A percentile compares a stretch with the other conserved stretches of the same genome.
These are phyloP conservation scores for Diaporthe australafricana DNA, from an alignment of 2,329 filamentous ascomycete genomes.

Conservation along the genomic window DNA sequence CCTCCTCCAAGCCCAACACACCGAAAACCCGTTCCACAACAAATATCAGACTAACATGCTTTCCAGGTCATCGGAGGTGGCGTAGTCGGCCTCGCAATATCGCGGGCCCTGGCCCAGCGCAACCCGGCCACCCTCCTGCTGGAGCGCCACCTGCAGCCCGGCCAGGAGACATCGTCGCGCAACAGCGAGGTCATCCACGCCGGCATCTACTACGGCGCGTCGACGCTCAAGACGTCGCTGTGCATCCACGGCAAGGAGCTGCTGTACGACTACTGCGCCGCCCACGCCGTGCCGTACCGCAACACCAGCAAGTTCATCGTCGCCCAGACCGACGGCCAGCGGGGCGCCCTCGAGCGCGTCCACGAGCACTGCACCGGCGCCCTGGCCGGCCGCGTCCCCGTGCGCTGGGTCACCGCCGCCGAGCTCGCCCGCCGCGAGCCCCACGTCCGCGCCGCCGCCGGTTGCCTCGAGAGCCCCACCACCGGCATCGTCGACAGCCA, in stretches of 20 bases:
- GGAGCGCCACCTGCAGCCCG: constrained; percentile 80
- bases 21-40: neutral
- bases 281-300: constrained; percentile 74
- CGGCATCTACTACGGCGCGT: constrained; percentile 86
- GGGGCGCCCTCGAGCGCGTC: constrained; percentile 68
- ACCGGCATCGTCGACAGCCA: constrained; percentile 95
- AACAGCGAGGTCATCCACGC: constrained; percentile 98
- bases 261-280: constrained; percentile 82
- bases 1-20: neutral
- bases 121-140: constrained; percentile 79
- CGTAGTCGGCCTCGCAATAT: constrained; percentile 83
- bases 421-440: constrained; percentile 78
- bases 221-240: constrained; percentile 83
- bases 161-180: constrained; percentile 88
- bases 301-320: constrained; percentile 95
- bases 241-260: constrained; percentile 82
- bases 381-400: constrained; percentile 69
- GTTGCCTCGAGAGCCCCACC: constrained; percentile 83
- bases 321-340: constrained; percentile 81
- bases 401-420: constrained; percentile 72
- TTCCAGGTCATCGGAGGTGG: constrained; percentile 67
- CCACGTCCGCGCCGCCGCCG: constrained; percentile 76
- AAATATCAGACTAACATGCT: constrained; percentile 21
- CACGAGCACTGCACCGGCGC: constrained; percentile 55
- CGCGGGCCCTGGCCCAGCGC: constrained; percentile 72